Base-by-base conservation (phyloP, 225 moss, liverwort and hornwort species). In the Neckera pumila region DNA sequence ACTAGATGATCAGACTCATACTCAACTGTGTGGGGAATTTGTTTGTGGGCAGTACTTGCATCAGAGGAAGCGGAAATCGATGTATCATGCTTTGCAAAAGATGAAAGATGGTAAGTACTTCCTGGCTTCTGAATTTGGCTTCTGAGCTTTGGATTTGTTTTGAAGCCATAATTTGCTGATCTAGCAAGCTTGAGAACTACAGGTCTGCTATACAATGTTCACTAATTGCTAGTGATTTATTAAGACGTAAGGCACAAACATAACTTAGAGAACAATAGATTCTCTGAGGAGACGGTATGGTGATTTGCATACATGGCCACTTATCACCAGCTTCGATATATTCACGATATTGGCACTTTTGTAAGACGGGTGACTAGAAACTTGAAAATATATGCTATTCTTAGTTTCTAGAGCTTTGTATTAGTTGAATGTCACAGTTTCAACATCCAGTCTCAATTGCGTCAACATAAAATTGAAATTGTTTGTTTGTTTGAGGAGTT, bases 101-200 rank as follows among this genome's bases (percentile, higher is more conserved):
- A 81, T 96, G 64, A 96, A 95, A 88, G 95, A 95, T 89, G 96
- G 96, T 94, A 42, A 76, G 90, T 69, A 8, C 9, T 64, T 88
- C 34, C 13, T 42, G 27, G 11, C 23, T 61, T 72, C 16, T 26
- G n/a, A 77, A 47, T 74, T 74, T 36, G 53, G 20, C 6, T 60
- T 23, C 15, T 14, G 8, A 54, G 14, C 27, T 54, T 59, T 4
- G 36, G 60, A 28, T 63, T 34, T 82, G 27, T 20, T 30, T 80
- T 38, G 36, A 49, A 10, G 11, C 49, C 74, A 10, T 76, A 18
- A 42, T 33, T 54, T 84, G 19, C 28, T 42, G 34, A 36, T 36
- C 20, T 60, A 19, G 43, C 30, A 49, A 49, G 54, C 74, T 54
- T 54, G 8, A 14, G 70, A 70, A 19, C 51, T 31, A 25, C 53